Evolutionary conservation across 2,329 filamentous ascomycete species (phyloP), one percentile per base, ranked within the genome.

Genomic region (Huntiella abstrusa): DNA sequence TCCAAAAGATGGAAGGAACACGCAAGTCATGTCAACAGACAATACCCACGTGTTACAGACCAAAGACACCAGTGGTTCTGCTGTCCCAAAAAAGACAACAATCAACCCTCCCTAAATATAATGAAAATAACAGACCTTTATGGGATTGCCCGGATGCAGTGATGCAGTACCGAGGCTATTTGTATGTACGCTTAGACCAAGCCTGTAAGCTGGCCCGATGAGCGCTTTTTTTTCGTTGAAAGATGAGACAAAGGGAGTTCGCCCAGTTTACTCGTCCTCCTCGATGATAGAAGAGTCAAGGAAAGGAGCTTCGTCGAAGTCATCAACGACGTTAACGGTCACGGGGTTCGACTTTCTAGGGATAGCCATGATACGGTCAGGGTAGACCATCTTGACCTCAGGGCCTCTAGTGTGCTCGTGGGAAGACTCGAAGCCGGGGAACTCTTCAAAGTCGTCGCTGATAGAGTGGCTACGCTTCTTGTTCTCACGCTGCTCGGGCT

Each of bases 291-390:
- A 38, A 15, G 44, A 40, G 8, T 43, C 72, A 45, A 79, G 57
- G 50, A 85, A 85, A 1, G 71, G 67, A 0, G 80, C 80, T 49
- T 85, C 80, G 48, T 71, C 76, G 57, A 84, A 84, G 56, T 84
- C 78, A 13, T 61, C 59, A 37, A 60, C 59, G 32, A 43, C 19
- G 22, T 16, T 33, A 16, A 16, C 22, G 3, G 44, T 19, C 44
- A 33, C 13, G 32, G 43, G 48, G 13, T 41, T 45, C 13, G 40
- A 12, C 44, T 49, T 49, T 16, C 54, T 57, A 1, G 72, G 71
- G 32, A 69, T 58, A 3, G 72, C 72, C 55, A 74, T 62, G 4
- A 65, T 56, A 19, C 72, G 63, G 4, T 60, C 57, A 34, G 55
- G 55, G 53, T 61, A 64, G 19, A 57, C 57, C 12, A 54, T 55